Percentiles rank a stretch among this genome's conserved stretches.
phyloP scores from a whole-genome alignment of 805 yeast species.

The Myxozyma nipponensis region DNA sequence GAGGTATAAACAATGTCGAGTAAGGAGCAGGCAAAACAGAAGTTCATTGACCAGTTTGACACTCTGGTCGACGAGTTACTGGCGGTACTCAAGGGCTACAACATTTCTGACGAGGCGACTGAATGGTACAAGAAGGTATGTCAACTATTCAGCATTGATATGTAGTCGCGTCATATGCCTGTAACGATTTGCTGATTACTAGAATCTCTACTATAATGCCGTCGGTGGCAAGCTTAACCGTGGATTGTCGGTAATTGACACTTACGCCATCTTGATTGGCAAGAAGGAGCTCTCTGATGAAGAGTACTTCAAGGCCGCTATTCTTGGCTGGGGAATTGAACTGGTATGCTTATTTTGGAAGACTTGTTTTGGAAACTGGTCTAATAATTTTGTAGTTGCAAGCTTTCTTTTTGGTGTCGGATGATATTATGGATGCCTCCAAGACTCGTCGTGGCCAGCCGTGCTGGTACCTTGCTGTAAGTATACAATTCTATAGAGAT shows the following conservation, averaged over 20 bases:
- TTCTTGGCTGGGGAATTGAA: slow-evolving; percentile 94
- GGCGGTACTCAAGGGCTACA: slow-evolving; percentile 57
- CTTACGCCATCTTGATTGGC: slow-evolving; percentile 75
- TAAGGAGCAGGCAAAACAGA: slow-evolving; percentile 23
- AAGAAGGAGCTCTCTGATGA: slow-evolving; percentile 56
- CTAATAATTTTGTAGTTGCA: slow-evolving; percentile 47
- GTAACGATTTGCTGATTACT: background rate
- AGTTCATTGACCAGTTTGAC: slow-evolving; percentile 55
- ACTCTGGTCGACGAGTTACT: slow-evolving; percentile 70
- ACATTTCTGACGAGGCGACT: slow-evolving; percentile 81
- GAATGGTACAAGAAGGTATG: slow-evolving; percentile 66
- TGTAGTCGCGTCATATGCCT: no score
- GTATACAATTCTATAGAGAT: background rate
- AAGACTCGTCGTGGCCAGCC: slow-evolving; percentile 98
- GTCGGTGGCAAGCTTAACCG: slow-evolving; percentile 97
- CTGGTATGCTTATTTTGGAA: slow-evolving; percentile 36
- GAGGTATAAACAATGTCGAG: slow-evolving; percentile 17
- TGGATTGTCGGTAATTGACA: slow-evolving; percentile 92
- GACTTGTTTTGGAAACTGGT: background rate
- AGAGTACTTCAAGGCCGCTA: slow-evolving; percentile 79
- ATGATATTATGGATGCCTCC: slow-evolving; percentile 96
- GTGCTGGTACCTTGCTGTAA: slow-evolving; percentile 74
- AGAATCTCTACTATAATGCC: slow-evolving; percentile 72
- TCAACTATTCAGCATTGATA: no score
- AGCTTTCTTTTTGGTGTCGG: slow-evolving; percentile 95